phyloP scores from a whole-genome alignment of 1,139 yeast species.

The Debaryomyces udenii region DNA sequence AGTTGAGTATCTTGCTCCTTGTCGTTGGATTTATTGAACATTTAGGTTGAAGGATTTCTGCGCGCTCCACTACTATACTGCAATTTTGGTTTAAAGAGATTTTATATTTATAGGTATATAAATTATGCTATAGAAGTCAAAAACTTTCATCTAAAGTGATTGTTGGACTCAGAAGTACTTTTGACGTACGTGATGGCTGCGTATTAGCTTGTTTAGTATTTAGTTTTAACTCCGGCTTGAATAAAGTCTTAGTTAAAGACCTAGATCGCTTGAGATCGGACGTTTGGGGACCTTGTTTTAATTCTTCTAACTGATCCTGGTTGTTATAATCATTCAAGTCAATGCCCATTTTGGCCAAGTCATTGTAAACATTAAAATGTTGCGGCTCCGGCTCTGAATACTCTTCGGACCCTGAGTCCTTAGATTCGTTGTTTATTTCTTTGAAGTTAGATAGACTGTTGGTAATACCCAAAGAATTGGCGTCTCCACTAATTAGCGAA shows the following conservation, averaged over 20 bases:
- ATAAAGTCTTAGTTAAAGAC: conserved; percentile 39
- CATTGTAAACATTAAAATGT: conserved; percentile 30
- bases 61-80: conserved; percentile 10
- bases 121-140: conserved; percentile 8
- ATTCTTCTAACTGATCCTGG: conserved; percentile 26
- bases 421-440: conserved; percentile 23
- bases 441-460: conserved; percentile 31
- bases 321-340: conserved; percentile 29
- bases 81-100: not conserved
- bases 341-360: conserved; percentile 35
- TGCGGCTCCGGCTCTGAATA: conserved; percentile 47
- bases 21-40: conserved; percentile 3
- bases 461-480: conserved; percentile 21
- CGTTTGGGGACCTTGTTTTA: conserved; percentile 15
- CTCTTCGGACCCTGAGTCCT: conserved; percentile 16
- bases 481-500: conserved; percentile 19
- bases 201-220: conserved; percentile 17
- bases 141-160: conserved; percentile 44
- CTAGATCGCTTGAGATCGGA: conserved; percentile 22
- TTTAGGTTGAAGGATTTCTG: conserved; percentile 3
- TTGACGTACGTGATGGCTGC: not conserved
- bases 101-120: conserved; percentile 1
- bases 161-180: conserved; percentile 37
- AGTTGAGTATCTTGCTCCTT: conserved; percentile 1
- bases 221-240: conserved; percentile 34